Base-by-base conservation (phyloP, 1,284 basidiomycete species). In the Thecaphora frezii region DNA sequence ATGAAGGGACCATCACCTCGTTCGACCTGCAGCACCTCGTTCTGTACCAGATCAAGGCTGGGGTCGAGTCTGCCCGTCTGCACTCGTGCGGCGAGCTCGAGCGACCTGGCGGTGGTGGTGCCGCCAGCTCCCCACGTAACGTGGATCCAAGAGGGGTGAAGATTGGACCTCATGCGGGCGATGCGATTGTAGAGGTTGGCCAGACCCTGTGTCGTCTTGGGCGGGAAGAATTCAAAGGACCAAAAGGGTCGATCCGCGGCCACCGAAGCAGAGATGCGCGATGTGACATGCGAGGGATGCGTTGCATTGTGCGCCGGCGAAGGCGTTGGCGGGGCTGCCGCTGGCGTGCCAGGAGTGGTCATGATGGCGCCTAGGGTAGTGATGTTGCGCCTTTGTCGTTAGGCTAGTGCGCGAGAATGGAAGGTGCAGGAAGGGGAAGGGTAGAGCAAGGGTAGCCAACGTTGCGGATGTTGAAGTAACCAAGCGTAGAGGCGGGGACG, bases 111-210 rank as follows among this genome's bases (percentile, higher is more conserved):
- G 61, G 87, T 90, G 0, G 96, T 98, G 8, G 88, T 87, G 0
- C 96, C 93, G n/a, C 93, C 92, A 0, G 93, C 92, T 46, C 93
- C 93, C 93, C 93, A 97, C 70, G 93, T 97, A 36, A 97, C 85
- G 71, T 88, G 91, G 28, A 73, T 65, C 76, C 76, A 78, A 25
- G 57, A 61, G 0, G 76, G 76, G 5, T 58, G 46, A 18, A 67
- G 93, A 84, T 28, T 88, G 86, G 85, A 65, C 91, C 89, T 60
- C 93, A 77, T 76, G 25, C 76, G 73, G 3, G 59, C 57, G 37
- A 78, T 74, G 46, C 76, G 72, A 14, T 65, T 56, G 45, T 66
- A 71, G 21, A 78, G 57, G 45, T 78, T 77, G 87, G 61, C 88
- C 89, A 90, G 59, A 90, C 93, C 86, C 90, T 79, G 88, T 77